A percentile compares a stretch with the other conserved stretches of the same genome.
These are phyloP conservation scores for Sporothrix curviconia DNA, from an alignment of 2,329 filamentous ascomycete genomes.

Conservation along the genomic window DNA sequence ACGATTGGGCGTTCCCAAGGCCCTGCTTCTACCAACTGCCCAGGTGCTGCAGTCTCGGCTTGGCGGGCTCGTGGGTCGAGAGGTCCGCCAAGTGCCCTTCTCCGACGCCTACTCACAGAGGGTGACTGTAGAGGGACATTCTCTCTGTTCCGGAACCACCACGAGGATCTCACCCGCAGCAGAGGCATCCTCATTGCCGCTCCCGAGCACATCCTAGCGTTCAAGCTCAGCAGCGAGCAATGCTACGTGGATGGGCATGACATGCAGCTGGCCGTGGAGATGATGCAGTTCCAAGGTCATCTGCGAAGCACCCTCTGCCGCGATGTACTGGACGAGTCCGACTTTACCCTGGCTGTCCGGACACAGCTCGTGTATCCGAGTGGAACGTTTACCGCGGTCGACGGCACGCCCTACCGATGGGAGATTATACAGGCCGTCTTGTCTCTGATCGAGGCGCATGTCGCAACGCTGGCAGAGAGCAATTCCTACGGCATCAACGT, in stretches of 20 bases:
- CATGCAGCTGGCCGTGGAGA: conserved; percentile 32
- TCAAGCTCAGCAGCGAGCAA: conserved; percentile 56
- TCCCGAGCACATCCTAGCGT: conserved; percentile 60
- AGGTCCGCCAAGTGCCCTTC: conserved; percentile 52
- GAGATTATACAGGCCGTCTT: conserved; percentile 36
- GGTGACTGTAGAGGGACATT: conserved; percentile 31
- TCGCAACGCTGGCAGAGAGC: conserved; percentile 29
- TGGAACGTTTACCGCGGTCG: conserved; percentile 41
- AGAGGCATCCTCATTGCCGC: conserved; percentile 52
- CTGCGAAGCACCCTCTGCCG: conserved; percentile 40
- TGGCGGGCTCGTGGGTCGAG: conserved; percentile 47
- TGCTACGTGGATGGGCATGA: conserved; percentile 42
- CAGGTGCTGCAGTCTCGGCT: conserved; percentile 49
- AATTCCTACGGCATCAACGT: conserved; percentile 44
- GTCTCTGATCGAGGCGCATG: conserved; percentile 32
- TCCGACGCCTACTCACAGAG: conserved; percentile 42
- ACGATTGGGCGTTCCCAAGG: conserved; percentile 50
- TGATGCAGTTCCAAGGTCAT: conserved; percentile 47
- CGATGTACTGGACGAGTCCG: conserved; percentile 61
- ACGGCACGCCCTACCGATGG: conserved; percentile 50
- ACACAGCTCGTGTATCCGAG: conserved; percentile 54
- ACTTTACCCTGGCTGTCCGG: conserved; percentile 46
- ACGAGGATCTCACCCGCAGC: conserved; percentile 33
- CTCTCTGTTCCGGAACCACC: conserved; percentile 23
- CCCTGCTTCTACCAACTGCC: conserved; percentile 51